Evolutionary conservation across 257 asterid genomes (phyloP), one percentile per base, ranked within the genome.

Genomic region (Petunia secreta): DNA sequence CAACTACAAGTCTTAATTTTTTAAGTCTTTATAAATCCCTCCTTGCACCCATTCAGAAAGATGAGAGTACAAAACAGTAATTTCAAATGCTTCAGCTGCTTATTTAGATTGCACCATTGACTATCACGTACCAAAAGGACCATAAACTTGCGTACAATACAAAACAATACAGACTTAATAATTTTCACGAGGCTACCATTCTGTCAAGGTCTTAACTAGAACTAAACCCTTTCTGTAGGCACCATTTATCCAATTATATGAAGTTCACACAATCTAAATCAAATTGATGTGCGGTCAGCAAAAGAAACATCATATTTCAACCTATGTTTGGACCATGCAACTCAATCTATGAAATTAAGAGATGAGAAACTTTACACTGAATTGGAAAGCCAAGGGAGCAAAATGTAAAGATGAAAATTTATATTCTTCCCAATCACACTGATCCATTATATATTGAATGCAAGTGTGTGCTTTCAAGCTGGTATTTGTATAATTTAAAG

Each of bases 401-500:
- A 73, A 50, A 50, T 43, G 16, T 44, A 50, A 13, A 34, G 46
- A 2, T 6, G 36, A 73, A 73, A 48, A 73, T 13, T 11, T 0
- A 0, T 0, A 6, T 48, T 50, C 77, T 68, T 68, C 43, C 60
- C 40, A 71, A 73, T 73, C 46, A 73, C 14, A 36, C 3, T 73
- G 2, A 11, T 5, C 78, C 11, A 73, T 73, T 48, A 50, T 57
- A 48, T 34, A 41, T 25, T 5, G 50, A 11, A 5, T 36, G 36
- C 77, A 34, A 34, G 62, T 34, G 36, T 73, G 62, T 50, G 77
- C 52, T 50, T 4, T 62, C 77, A 73, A 73, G 77, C 36, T 34
- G 34, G 59, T 36, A 34, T 25, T 34, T 6, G 36, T 36, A 48
- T 43, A 6, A 50, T 50, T 71, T 11, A 50, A 34, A 34, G 62